Evolutionary conservation across 2,329 filamentous ascomycete species (phyloP).

Genomic region (Apiospora aurea): DNA sequence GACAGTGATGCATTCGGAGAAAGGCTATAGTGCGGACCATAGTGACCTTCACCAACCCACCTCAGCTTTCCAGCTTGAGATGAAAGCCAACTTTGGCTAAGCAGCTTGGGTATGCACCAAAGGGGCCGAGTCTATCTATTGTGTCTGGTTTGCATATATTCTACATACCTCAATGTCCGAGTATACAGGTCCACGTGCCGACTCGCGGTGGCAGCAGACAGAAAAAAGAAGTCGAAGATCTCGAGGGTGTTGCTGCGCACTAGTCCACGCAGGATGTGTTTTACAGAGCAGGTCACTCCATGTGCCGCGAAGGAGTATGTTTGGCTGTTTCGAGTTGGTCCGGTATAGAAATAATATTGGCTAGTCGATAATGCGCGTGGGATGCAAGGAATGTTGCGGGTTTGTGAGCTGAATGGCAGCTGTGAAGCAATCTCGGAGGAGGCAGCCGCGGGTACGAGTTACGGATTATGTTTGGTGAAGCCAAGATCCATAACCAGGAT

Average conservation of each 20-base stretch:
- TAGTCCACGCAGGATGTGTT: slow-evolving; percentile 8
- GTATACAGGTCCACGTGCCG: slow-evolving; percentile 4
- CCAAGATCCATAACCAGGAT: neutral
- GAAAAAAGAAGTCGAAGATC: neutral
- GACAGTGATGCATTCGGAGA: neutral
- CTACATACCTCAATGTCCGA: neutral
- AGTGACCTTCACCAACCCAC: neutral
- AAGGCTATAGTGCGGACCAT: neutral
- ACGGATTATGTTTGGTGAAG: slow-evolving; percentile 7
- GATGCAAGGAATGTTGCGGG: slow-evolving; percentile 5
- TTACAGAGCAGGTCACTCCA: slow-evolving; percentile 6
- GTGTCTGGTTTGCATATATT: neutral
- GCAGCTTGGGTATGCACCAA: neutral
- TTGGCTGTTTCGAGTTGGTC: neutral
- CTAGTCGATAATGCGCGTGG: slow-evolving; percentile 16
- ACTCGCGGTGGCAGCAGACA: neutral
- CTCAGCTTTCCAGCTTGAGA: slow-evolving; percentile 1
- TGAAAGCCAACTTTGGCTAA: slow-evolving; percentile 5
- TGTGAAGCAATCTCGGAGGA: slow-evolving; percentile 15
- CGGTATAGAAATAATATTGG: neutral
- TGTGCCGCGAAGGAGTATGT: neutral
- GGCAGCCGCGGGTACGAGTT: neutral
- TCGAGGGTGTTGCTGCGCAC: slow-evolving; percentile 3
- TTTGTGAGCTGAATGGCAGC: neutral
- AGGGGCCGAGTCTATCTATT: neutral